Conservation (phyloP, 768 basidiomycete genomes). For the Leccinum arenicola region DNA sequence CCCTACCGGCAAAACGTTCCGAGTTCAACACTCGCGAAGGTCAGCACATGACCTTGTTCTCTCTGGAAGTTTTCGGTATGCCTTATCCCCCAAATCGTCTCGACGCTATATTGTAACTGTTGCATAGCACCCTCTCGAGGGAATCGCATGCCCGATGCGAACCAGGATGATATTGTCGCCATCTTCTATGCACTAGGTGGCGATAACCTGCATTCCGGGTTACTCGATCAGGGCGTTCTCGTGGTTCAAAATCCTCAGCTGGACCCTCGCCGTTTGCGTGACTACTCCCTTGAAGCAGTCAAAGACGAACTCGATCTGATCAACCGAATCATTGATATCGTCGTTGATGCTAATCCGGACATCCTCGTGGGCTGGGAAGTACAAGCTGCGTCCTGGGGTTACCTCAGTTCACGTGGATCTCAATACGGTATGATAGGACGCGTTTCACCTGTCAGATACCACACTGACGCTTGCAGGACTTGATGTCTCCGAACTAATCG, state of each 20-base stretch:
- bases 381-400: slow-evolving; percentile 88
- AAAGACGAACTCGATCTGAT: slow-evolving; percentile 76
- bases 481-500: slow-evolving; percentile 69
- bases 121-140: slow-evolving; percentile 56
- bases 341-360: slow-evolving; percentile 84
- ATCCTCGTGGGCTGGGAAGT: slow-evolving; percentile 92
- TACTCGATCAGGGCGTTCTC: slow-evolving; percentile 49
- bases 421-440: slow-evolving; percentile 54
- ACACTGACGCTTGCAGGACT: slow-evolving; percentile 48
- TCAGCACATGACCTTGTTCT: slow-evolving; percentile 75
- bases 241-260: slow-evolving; percentile 43
- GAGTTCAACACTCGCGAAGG: slow-evolving; percentile 49
- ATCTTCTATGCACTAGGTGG: slow-evolving; percentile 72
- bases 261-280: slow-evolving; percentile 41
- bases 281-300: slow-evolving; percentile 50
- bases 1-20: slow-evolving; percentile 45
- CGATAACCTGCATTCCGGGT: slow-evolving; percentile 29
- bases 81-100: not conserved
- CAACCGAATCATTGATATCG: slow-evolving; percentile 70
- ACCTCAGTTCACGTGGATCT: slow-evolving; percentile 65
- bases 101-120: not conserved
- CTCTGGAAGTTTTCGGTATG: slow-evolving; percentile 85
- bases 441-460: not conserved
- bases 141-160: slow-evolving; percentile 61
- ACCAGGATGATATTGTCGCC: slow-evolving; percentile 52